A percentile compares a stretch with the other conserved stretches of the same genome.
These are phyloP conservation scores for Xylaria sp. DNA, from an alignment of 2,329 filamentous ascomycete species.

Conservation along the genomic window DNA sequence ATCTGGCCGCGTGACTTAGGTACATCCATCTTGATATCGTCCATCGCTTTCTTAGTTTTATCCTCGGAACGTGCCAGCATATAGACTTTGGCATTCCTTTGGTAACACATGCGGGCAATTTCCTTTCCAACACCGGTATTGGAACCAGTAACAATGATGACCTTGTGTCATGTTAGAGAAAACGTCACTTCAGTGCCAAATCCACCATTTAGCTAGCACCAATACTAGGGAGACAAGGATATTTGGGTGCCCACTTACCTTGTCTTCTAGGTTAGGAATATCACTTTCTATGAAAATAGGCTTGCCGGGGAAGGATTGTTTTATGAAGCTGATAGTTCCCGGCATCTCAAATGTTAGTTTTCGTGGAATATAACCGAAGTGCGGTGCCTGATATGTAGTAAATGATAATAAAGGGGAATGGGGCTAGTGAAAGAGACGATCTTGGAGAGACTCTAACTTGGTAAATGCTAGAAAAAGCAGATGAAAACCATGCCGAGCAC, in stretches of 20 bases:
- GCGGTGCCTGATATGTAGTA: too few species aligned
- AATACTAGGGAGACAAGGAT: background rate
- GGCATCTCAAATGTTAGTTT: too few species aligned
- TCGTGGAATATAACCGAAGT: too few species aligned
- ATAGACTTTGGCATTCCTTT: constrained; percentile 51
- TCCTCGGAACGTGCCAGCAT: constrained; percentile 47
- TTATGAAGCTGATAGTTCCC: too few species aligned
- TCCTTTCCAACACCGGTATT: constrained; percentile 48
- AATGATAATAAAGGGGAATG: too few species aligned
- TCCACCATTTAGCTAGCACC: background rate
- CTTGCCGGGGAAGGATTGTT: constrained; percentile 21
- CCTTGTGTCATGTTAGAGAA: constrained; percentile 1
- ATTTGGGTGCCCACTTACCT: constrained; percentile 5
- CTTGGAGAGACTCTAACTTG: too few species aligned
- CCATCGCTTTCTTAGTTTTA: constrained; percentile 47
- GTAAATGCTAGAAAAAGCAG: too few species aligned
- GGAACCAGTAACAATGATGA: constrained; percentile 27
- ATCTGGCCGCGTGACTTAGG: constrained; percentile 37
- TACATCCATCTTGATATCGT: constrained; percentile 41
- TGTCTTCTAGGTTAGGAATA: constrained; percentile 23
- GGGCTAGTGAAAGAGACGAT: too few species aligned
- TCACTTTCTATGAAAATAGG: constrained; percentile 25
- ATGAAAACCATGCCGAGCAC: too few species aligned
- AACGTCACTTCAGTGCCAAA: too few species aligned
- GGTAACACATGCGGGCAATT: constrained; percentile 47